Evolutionary conservation across 305 asterid species (phyloP).

Genomic region (Fraxinus floribunda): DNA sequence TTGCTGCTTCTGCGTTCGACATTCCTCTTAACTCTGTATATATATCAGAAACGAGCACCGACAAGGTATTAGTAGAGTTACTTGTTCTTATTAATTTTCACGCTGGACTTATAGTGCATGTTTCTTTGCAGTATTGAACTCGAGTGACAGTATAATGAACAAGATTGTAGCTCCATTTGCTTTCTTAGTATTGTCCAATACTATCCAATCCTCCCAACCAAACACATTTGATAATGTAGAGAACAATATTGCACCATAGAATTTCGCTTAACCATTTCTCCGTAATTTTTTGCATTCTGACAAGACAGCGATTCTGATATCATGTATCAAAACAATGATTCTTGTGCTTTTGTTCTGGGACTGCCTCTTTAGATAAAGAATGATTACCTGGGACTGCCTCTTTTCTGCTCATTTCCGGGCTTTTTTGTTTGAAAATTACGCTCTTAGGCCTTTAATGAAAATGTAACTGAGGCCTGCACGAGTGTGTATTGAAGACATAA

Average conservation of each 20-base stretch:
- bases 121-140: background rate
- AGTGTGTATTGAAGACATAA: background rate
- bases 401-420: background rate
- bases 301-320: background rate
- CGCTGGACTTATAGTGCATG: background rate
- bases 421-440: background rate
- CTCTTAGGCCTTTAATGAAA: background rate
- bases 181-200: background rate
- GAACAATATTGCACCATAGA: background rate
- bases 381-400: background rate
- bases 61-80: slow-evolving; percentile 58
- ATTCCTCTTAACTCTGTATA: slow-evolving; percentile 88
- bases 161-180: background rate
- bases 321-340: background rate
- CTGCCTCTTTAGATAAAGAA: background rate
- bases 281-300: background rate
- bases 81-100: background rate
- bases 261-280: background rate
- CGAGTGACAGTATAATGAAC: background rate
- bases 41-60: slow-evolving; percentile 96
- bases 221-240: background rate
- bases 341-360: background rate
- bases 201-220: background rate
- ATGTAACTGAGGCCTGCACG: background rate
- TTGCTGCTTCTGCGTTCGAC: slow-evolving; percentile 85